phyloP scores from a whole-genome alignment of 345 rosid species.

The Boechera stricta region DNA sequence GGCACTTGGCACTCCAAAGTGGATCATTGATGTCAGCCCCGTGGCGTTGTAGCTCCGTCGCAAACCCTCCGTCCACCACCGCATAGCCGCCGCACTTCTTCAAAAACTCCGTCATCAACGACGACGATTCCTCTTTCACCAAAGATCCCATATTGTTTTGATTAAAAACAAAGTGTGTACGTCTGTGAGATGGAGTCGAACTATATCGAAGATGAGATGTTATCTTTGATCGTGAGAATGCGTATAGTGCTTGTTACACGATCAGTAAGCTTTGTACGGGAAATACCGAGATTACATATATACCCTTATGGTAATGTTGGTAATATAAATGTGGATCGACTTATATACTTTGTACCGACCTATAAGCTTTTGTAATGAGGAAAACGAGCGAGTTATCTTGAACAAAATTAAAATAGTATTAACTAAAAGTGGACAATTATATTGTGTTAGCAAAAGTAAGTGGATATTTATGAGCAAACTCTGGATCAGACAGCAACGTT shows the following conservation, averaged over 20 bases:
- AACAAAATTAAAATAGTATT: background rate
- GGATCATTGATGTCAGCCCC: conserved; percentile 93
- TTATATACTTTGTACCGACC: conserved; percentile 9
- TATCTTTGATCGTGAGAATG: background rate
- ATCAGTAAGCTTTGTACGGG: background rate
- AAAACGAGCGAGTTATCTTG: conserved; percentile 32
- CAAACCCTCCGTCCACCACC: conserved; percentile 88
- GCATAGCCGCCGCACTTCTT: conserved; percentile 76
- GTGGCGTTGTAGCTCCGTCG: conserved; percentile 89
- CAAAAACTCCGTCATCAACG: conserved; percentile 63
- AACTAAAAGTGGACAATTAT: conserved; percentile 22
- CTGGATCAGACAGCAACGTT: conserved; percentile 19
- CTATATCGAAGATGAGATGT: background rate
- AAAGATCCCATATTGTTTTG: conserved; percentile 44
- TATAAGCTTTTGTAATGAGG: conserved; percentile 24
- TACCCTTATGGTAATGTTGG: conserved; percentile 6
- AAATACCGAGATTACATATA: background rate
- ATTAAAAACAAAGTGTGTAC: background rate
- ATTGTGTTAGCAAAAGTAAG: conserved; percentile 12
- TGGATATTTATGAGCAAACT: conserved; percentile 22
- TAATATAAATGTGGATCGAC: conserved; percentile 12
- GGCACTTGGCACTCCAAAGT: conserved; percentile 96
- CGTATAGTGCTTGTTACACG: background rate
- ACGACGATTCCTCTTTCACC: conserved; percentile 41
- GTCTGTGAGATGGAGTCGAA: background rate